Conservation (phyloP, 2,329 filamentous ascomycete genomes). For the Sclerotinia sclerotiorum region DNA sequence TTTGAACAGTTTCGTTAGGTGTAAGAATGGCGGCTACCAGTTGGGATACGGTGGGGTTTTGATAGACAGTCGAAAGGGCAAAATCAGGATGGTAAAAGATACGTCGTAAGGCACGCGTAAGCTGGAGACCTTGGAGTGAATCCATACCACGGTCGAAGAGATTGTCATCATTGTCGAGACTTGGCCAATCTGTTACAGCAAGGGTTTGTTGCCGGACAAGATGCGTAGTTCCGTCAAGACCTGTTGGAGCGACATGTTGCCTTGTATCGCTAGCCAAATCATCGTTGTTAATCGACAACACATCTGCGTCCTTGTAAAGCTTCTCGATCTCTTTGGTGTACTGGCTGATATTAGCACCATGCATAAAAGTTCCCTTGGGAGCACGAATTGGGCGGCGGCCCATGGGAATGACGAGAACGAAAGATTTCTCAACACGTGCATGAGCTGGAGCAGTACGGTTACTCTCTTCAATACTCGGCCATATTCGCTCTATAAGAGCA, state of each 20-base stretch:
- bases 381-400: background rate
- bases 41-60: conserved; percentile 7
- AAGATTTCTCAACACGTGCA: background rate
- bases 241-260: conserved; percentile 40
- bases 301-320: background rate
- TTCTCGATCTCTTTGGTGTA: background rate
- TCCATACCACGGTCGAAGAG: conserved; percentile 24
- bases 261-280: background rate
- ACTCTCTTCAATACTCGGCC: background rate
- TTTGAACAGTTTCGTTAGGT: background rate
- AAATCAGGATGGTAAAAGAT: background rate
- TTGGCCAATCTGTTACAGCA: background rate
- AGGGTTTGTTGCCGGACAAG: background rate
- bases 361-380: background rate
- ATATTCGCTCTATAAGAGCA: background rate
- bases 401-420: background rate
- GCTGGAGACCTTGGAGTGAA: conserved; percentile 19
- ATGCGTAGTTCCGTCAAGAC: background rate
- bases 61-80: conserved; percentile 14
- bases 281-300: background rate
- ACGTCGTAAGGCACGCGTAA: conserved; percentile 7
- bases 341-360: background rate
- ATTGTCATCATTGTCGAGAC: conserved; percentile 14
- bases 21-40: background rate
- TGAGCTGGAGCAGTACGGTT: background rate